A percentile compares a stretch with the other conserved stretches of the same genome.
These are phyloP conservation scores for Golubevia pallescens DNA, from an alignment of 1,284 basidiomycete species.

Conservation along the genomic window DNA sequence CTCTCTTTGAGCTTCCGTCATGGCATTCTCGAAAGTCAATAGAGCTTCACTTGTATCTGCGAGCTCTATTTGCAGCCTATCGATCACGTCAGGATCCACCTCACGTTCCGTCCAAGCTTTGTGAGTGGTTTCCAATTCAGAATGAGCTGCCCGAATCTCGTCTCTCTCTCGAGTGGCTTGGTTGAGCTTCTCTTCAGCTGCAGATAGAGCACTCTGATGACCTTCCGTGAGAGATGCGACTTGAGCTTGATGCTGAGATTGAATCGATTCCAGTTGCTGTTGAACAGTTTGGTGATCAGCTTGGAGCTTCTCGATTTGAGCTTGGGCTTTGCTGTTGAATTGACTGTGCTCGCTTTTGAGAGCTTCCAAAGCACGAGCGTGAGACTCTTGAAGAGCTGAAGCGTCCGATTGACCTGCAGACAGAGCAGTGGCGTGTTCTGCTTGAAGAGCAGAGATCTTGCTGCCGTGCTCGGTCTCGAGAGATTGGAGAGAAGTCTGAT, in stretches of 20 bases:
- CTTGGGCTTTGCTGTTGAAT: slow-evolving; percentile 16
- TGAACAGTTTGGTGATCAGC: background rate
- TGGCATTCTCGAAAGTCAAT: slow-evolving; percentile 45
- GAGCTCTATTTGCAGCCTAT: slow-evolving; percentile 40
- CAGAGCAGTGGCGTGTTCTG: slow-evolving; percentile 12
- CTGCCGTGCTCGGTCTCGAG: slow-evolving; percentile 10
- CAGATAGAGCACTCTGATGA: background rate
- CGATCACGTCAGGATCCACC: slow-evolving; percentile 43
- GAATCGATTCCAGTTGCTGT: background rate
- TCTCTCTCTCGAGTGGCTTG: background rate
- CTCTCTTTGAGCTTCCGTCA: slow-evolving; percentile 47
- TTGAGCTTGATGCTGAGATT: background rate
- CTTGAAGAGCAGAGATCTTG: slow-evolving; percentile 10
- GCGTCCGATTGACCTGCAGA: slow-evolving; percentile 5
- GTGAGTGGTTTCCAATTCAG: background rate
- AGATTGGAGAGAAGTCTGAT: slow-evolving; percentile 4
- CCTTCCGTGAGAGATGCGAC: slow-evolving; percentile 1
- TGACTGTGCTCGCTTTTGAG: slow-evolving; percentile 5
- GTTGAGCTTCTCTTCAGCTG: background rate
- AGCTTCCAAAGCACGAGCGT: slow-evolving; percentile 1
- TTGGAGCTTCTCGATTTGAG: slow-evolving; percentile 8
- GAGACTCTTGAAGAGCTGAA: background rate
- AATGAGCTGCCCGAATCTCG: background rate
- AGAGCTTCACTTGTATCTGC: slow-evolving; percentile 54
- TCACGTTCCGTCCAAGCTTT: slow-evolving; percentile 7